Base-by-base conservation (phyloP, 2,329 filamentous ascomycete species). In the Hymenoscyphus salicellus region DNA sequence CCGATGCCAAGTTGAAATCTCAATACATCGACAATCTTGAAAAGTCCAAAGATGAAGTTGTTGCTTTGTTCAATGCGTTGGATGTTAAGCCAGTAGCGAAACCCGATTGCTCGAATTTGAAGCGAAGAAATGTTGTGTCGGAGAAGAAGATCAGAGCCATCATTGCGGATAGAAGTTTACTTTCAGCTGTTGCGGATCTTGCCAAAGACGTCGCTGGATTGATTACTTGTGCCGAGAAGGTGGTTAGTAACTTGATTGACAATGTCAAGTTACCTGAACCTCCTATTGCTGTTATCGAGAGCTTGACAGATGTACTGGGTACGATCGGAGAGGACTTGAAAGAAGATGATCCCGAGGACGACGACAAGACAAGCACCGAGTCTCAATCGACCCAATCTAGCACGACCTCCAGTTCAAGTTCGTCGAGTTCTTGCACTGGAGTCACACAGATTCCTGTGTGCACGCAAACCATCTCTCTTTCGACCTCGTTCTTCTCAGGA, bases 261-360 rank as follows among this genome's bases (percentile, higher is more conserved):
- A 43, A 56, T 52, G 63, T 67, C 8, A 30, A 67, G 8, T 16
- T 16, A 36, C 17, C 55, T 57, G 55, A 23, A 10, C 63, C 61
- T 36, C 26, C 62, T 17, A 20, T 67, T 20, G 33, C 16, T 33
- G 10, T 55, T 6, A 62, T 67, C 43, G 26, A 65, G 57, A 41
- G 60, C 20, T 57, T 65, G 32, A 67, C 65, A 36, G 65, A 67
- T 58, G 60, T 41, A 30, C 30, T 67, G 11, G 61, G 32, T 16
- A 60, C 33, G n/a, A 57, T 67, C 33, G 65, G 33, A 8, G 26
- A 63, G 10, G 56, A 62, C 33, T 26, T 67, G 32, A 58, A 55
- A 30, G 55, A 55, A n/a, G 49, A 63, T 32, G 52, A 61, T 17
- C 43, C 36, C n/a, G 33, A 63, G 7, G 36, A 65, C n/a, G 36